A percentile compares a stretch with the other conserved stretches of the same genome.
Conservation (phyloP, 345 rosid genomes). For the Boechera retrofracta region DNA sequence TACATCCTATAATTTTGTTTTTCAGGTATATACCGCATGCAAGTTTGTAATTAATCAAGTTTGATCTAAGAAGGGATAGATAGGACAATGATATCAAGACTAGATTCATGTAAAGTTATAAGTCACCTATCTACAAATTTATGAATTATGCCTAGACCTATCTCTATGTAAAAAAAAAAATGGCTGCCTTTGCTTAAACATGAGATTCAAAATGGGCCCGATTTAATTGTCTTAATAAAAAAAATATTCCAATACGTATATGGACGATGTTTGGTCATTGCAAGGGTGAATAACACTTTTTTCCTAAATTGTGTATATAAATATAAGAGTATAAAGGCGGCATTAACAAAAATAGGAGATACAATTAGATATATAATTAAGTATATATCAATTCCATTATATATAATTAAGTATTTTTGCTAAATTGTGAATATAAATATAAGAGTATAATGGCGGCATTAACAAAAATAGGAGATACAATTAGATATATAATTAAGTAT, state of each 20-base stretch:
- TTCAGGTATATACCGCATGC: not conserved
- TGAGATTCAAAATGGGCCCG: not conserved
- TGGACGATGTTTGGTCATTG: conserved; percentile 7
- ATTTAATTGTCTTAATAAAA: not conserved
- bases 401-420: not conserved
- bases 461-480: not conserved
- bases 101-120: not conserved
- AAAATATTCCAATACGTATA: not conserved
- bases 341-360: not conserved
- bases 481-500: not conserved
- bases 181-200: conserved; percentile 11
- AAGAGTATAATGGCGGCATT: not conserved
- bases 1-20: not conserved
- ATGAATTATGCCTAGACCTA: too few species aligned
- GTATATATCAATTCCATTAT: not conserved
- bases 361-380: not conserved
- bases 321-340: not conserved
- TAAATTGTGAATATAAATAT: not conserved
- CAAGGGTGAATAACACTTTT: not conserved
- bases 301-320: not conserved
- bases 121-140: not conserved
- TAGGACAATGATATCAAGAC: not conserved
- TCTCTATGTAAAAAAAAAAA: too few species aligned
- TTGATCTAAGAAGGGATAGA: not conserved
- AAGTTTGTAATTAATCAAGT: not conserved